phyloP scores from a whole-genome alignment of 2,329 filamentous ascomycete genomes.

The Acrocalymma vagum region DNA sequence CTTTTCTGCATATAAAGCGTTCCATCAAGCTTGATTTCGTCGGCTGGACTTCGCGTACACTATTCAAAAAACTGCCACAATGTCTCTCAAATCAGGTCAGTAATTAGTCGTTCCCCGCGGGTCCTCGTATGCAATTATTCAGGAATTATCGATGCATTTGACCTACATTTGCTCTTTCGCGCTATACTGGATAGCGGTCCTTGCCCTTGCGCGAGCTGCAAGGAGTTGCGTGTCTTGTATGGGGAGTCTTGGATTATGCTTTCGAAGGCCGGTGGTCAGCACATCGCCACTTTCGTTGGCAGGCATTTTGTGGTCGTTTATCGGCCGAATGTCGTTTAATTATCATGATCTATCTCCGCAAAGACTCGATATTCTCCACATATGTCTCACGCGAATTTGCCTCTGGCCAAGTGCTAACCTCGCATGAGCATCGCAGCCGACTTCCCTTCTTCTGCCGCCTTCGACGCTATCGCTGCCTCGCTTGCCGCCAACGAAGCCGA shows the following conservation, averaged over 20 bases:
- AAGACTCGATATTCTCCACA: not conserved
- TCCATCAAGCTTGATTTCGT: no score
- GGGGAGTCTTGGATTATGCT: not conserved
- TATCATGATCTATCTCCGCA: not conserved
- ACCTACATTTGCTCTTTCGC: not conserved
- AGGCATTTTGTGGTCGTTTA: no score
- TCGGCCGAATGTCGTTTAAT: no score
- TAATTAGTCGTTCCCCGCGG: no score
- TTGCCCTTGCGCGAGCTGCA: not conserved
- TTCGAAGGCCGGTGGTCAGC: no score
- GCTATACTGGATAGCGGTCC: not conserved
- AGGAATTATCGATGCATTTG: not conserved
- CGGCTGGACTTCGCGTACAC: not conserved
- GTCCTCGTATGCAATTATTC: not conserved
- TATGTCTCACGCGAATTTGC: conserved; percentile 4
- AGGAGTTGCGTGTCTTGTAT: not conserved
- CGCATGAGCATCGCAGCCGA: no score
- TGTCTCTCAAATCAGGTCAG: conserved; percentile 44
- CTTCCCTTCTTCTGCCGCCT: conserved; percentile 90
- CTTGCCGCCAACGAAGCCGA: conserved; percentile 75
- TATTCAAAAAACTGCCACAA: conserved; percentile 22
- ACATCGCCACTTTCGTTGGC: no score
- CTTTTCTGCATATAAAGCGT: no score
- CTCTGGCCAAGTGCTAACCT: no score
- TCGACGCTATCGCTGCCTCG: conserved; percentile 82